phyloP scores from a whole-genome alignment of 805 yeast species.

The Metahyphopichia silvanorum region DNA sequence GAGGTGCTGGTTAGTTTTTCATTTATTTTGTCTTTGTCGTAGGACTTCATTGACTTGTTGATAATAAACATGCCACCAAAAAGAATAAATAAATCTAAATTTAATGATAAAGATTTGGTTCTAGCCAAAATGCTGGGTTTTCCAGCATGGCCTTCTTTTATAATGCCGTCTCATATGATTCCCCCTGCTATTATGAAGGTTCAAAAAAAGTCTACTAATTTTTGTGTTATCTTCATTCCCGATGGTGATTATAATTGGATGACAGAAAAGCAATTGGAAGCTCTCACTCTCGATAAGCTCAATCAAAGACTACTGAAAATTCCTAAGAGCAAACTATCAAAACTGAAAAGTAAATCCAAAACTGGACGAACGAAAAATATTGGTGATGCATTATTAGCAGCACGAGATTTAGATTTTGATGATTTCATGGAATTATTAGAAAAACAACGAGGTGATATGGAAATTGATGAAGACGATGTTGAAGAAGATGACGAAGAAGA shows the following conservation, averaged over 20 bases:
- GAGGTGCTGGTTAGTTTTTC: neutral
- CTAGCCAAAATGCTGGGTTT: constrained; percentile 43
- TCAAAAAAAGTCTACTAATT: constrained; percentile 32
- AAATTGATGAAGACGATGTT: constrained; percentile 20
- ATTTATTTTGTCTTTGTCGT: neutral
- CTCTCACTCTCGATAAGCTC: constrained; percentile 26
- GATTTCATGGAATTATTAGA: constrained; percentile 30
- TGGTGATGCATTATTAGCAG: constrained; percentile 36
- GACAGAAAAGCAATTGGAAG: constrained; percentile 35
- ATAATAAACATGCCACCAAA: constrained; percentile 30
- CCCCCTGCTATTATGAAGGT: constrained; percentile 33
- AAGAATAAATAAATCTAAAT: constrained; percentile 11
- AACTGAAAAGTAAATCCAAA: constrained; percentile 12
- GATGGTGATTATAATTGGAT: constrained; percentile 46
- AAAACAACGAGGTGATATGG: constrained; percentile 11
- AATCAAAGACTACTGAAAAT: constrained; percentile 24
- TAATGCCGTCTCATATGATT: constrained; percentile 37
- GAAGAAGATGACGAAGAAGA: constrained; percentile 16
- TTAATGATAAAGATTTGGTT: constrained; percentile 36
- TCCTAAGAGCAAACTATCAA: constrained; percentile 17
- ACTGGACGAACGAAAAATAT: constrained; percentile 28
- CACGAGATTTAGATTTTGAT: constrained; percentile 34
- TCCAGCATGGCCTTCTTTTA: constrained; percentile 50
- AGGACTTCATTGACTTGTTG: neutral
- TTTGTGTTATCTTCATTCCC: constrained; percentile 44